Evolutionary conservation across 306 rosid species (phyloP).

Genomic region (Abrus precatorius): DNA sequence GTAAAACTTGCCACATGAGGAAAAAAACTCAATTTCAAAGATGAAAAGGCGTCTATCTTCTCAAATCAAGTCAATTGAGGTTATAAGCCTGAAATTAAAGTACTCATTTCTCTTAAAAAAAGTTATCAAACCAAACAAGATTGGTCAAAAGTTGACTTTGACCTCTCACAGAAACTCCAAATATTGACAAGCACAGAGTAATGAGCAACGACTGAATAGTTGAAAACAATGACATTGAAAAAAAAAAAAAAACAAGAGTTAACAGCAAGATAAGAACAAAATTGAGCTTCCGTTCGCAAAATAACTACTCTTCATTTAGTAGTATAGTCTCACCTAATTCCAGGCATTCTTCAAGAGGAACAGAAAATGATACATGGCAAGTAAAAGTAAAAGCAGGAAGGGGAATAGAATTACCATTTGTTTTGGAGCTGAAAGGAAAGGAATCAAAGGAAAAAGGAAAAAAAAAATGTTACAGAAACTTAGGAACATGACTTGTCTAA

Average conservation of each 20-base stretch:
- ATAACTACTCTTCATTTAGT: background rate
- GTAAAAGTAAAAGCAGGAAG: background rate
- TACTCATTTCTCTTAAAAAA: background rate
- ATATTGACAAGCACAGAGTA: background rate
- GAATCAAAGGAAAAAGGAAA: too few relatives aligned
- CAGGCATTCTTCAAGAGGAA: background rate
- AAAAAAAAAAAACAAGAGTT: background rate
- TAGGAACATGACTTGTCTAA: background rate
- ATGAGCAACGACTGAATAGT: background rate
- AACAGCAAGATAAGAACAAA: background rate
- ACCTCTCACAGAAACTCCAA: conserved; percentile 2
- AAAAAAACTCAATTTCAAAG: background rate
- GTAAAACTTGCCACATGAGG: background rate
- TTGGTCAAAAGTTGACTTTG: background rate
- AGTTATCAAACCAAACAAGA: background rate
- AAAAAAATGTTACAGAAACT: background rate
- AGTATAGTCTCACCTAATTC: background rate
- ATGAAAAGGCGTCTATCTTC: background rate
- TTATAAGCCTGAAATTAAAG: background rate
- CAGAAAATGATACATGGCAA: background rate
- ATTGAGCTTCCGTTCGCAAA: background rate
- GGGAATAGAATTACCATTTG: background rate
- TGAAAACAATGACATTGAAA: background rate
- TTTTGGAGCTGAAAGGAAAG: conserved; percentile 1
- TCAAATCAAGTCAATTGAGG: background rate